Base-by-base conservation (phyloP, 1,139 yeast species). In the Zygosaccharomyces sapae region DNA sequence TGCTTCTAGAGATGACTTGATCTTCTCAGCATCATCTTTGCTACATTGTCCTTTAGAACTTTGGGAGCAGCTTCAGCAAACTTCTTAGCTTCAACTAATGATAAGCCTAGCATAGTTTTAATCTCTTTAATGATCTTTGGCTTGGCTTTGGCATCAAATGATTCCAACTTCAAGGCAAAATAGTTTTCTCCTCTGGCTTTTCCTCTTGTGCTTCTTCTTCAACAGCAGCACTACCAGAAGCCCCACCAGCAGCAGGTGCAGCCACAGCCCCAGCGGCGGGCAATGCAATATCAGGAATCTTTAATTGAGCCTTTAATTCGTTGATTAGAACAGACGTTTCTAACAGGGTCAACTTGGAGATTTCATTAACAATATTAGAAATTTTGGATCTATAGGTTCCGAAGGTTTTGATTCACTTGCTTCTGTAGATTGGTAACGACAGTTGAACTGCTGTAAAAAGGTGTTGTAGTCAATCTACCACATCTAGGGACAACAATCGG, bases 41-140 rank as follows among this genome's bases (percentile, higher is more conserved):
- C 79, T 46, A 80, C 82, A 56, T 80, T 80, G 48, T 81, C 86
- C 56, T 70, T 70, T 48, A 70, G 77, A 42, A 86, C 76, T 77
- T 92, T 92, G 61, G 99, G 99, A 53, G 98, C 97, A 63, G 90
- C 74, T 74, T 92, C 99, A 51, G 94, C 99, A 59, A 92, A 87
- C 75, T 92, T 92, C 81, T 92, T 94, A 53, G 97, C 87, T 68
- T 92, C 98, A 52, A 92, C 98, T 59, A 92, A 78, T 13, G 96
- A 88, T 65, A 92, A 77, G 7, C 97, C 97, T 64, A 92, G 77
- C 68, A 92, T 75, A 53, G 86, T 79, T 77, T 92, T 92, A 60
- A 92, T 95, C 74, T 92, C 98, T 76, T 92, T 92, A 70, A 92
- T 94, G 67, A 92, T 81, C 84, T 92, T 92, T 55, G 99, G 97